phyloP scores from a whole-genome alignment of 176 grass and related monocot genomes.

The Urochloa ruziziensis region DNA sequence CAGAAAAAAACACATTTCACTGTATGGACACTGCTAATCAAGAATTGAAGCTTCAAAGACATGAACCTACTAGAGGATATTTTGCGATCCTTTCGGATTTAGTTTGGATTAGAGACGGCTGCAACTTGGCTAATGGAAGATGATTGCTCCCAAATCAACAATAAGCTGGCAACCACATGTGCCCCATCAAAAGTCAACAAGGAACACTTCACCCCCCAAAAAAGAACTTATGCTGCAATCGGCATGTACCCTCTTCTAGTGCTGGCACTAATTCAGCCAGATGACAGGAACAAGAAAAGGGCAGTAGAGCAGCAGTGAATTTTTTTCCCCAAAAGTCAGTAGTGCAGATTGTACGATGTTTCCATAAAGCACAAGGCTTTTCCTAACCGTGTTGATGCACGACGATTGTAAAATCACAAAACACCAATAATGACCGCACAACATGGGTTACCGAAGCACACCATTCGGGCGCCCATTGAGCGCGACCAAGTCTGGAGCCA shows the following conservation, averaged over 20 bases:
- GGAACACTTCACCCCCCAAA: background rate
- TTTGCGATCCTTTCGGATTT: background rate
- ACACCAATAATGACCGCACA: background rate
- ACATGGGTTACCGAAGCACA: background rate
- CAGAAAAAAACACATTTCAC: too few species aligned
- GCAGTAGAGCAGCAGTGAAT: too few species aligned
- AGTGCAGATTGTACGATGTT: background rate
- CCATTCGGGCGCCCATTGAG: background rate
- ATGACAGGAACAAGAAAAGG: slow-evolving; percentile 9
- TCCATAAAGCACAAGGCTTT: background rate
- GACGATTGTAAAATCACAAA: background rate
- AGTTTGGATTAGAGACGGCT: background rate
- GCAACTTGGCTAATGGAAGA: background rate
- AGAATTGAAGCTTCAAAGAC: background rate
- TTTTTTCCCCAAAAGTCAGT: background rate
- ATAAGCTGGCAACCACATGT: background rate
- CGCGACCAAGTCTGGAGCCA: background rate
- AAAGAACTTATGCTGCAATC: background rate
- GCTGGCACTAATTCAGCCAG: background rate
- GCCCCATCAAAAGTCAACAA: slow-evolving; percentile 3
- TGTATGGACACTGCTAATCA: background rate
- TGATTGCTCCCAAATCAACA: background rate
- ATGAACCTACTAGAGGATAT: background rate
- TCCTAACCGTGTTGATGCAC: background rate
- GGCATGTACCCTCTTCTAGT: background rate